Conservation (phyloP, 768 basidiomycete genomes). For the Podaxis pistillaris region DNA sequence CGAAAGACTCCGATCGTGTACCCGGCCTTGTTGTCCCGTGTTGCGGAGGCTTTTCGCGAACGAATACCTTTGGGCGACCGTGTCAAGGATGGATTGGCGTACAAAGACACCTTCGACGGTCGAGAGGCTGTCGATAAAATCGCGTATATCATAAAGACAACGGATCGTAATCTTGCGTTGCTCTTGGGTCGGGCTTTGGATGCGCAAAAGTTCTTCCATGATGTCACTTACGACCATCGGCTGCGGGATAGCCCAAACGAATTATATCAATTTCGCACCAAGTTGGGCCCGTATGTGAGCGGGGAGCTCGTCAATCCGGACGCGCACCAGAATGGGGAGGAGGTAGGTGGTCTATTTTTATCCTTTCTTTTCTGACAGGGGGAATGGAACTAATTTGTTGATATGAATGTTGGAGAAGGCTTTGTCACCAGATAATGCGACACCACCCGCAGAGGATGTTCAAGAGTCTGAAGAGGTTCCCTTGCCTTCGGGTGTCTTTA, state of each 20-base stretch:
- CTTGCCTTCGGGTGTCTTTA: slow-evolving; percentile 93
- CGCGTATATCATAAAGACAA: slow-evolving; percentile 97
- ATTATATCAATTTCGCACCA: slow-evolving; percentile 90
- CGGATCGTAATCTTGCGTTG: slow-evolving; percentile 92
- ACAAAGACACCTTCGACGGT: slow-evolving; percentile 96
- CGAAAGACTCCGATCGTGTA: slow-evolving; percentile 79
- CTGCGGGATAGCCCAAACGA: slow-evolving; percentile 85
- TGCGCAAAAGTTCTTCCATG: slow-evolving; percentile 98
- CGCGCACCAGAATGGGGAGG: slow-evolving; percentile 25
- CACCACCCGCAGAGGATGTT: slow-evolving; percentile 29
- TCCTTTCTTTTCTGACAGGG: background rate
- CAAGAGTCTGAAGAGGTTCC: slow-evolving; percentile 60
- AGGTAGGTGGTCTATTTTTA: slow-evolving; percentile 7
- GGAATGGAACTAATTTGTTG: background rate
- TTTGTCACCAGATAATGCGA: slow-evolving; percentile 25
- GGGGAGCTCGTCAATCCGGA: slow-evolving; percentile 52
- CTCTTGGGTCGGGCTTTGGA: slow-evolving; percentile 95
- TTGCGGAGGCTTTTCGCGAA: slow-evolving; percentile 89
- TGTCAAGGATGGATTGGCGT: slow-evolving; percentile 92
- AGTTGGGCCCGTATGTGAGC: slow-evolving; percentile 82
- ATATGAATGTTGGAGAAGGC: slow-evolving; percentile 13
- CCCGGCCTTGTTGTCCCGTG: slow-evolving; percentile 93
- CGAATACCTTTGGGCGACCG: slow-evolving; percentile 77
- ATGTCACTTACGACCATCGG: slow-evolving; percentile 98
- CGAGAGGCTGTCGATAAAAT: slow-evolving; percentile 97